These are phyloP conservation scores for Mentha longifolia DNA, from an alignment of 257 asterid genomes.

Conservation along the genomic window DNA sequence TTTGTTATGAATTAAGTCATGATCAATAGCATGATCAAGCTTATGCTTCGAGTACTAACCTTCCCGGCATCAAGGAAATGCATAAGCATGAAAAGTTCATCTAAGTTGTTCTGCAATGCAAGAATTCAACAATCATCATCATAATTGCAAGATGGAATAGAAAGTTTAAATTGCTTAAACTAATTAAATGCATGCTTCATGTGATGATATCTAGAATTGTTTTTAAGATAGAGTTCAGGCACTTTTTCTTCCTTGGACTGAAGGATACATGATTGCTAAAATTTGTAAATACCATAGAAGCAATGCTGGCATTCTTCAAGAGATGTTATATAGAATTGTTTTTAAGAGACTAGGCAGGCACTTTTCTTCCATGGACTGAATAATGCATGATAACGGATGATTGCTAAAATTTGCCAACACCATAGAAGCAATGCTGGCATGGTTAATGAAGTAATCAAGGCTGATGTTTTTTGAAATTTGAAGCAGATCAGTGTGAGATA, in stretches of 20 bases:
- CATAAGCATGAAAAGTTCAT: slow-evolving; percentile 99
- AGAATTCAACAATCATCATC: slow-evolving; percentile 38
- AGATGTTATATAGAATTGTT: slow-evolving; percentile 23
- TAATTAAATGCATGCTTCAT: slow-evolving; percentile 23
- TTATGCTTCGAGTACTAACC: slow-evolving; percentile 54
- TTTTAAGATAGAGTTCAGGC: slow-evolving; percentile 16
- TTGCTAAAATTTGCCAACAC: neutral
- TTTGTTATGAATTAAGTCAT: slow-evolving; percentile 22
- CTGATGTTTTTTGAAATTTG: slow-evolving; percentile 2
- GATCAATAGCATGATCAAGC: neutral
- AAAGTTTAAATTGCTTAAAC: slow-evolving; percentile 9
- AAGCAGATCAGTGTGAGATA: slow-evolving; percentile 12
- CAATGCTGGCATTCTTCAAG: slow-evolving; percentile 9
- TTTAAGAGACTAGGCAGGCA: slow-evolving; percentile 7
- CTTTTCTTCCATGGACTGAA: slow-evolving; percentile 16
- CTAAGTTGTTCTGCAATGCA: slow-evolving; percentile 91
- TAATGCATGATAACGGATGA: slow-evolving; percentile 1
- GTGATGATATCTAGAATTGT: slow-evolving; percentile 21
- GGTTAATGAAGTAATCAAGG: neutral
- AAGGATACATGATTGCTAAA: slow-evolving; percentile 13
- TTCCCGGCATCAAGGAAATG: slow-evolving; percentile 99
- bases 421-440: neutral
- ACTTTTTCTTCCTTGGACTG: slow-evolving; percentile 18
- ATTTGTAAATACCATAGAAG: neutral
- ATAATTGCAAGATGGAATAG: slow-evolving; percentile 18